phyloP scores from a whole-genome alignment of 164 flowering plant species.

The Hamamelis virginiana region DNA sequence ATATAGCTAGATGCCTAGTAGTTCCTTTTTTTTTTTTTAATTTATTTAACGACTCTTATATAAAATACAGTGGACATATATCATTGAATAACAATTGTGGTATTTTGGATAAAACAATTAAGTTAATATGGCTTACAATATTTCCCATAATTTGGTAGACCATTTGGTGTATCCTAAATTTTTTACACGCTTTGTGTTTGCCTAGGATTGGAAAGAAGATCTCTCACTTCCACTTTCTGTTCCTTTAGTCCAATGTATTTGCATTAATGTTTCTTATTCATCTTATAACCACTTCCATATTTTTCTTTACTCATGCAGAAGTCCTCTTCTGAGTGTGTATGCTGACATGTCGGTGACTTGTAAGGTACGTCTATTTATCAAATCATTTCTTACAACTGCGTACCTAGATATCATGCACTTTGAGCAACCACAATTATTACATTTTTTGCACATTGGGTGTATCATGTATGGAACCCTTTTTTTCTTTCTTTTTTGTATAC shows the following conservation, averaged over 20 bases:
- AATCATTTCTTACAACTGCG: neutral
- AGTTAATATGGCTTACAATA: no score
- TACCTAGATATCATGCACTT: neutral
- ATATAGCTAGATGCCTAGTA: no score
- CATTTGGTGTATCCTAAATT: no score
- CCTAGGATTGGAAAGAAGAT: neutral
- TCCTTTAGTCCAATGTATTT: neutral
- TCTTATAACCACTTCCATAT: neutral
- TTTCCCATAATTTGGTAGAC: no score
- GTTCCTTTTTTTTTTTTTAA: no score
- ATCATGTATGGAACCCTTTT: neutral
- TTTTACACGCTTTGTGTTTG: neutral
- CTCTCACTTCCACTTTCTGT: neutral
- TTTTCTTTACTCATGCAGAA: constrained; percentile 51
- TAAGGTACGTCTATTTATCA: constrained; percentile 52
- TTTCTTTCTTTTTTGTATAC: neutral
- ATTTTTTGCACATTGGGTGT: no score
- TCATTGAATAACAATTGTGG: no score
- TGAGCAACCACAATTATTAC: neutral
- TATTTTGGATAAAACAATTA: no score
- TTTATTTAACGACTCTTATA: no score
- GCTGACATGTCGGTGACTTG: constrained; percentile 99
- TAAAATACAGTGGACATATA: no score
- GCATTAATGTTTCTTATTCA: neutral
- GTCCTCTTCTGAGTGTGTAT: constrained; percentile 91